These are phyloP conservation scores for Fraxinus platypoda DNA, from an alignment of 305 asterid species.

Conservation along the genomic window DNA sequence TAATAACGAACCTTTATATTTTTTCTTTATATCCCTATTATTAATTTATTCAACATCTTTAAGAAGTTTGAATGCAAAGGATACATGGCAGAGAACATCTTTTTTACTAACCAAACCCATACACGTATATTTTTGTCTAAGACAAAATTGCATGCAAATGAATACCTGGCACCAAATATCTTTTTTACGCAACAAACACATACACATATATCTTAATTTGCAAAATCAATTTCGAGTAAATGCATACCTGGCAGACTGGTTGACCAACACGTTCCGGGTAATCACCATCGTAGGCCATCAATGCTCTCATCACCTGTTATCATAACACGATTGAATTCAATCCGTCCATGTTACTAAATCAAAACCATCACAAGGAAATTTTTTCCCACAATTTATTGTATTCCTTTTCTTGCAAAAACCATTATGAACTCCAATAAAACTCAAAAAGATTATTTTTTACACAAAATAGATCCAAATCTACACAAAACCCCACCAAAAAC, in stretches of 20 bases:
- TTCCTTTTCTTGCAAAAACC: constrained; percentile 11
- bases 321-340: constrained; percentile 2
- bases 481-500: constrained; percentile 16
- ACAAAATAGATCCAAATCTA: constrained; percentile 33
- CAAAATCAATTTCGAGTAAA: constrained; percentile 9
- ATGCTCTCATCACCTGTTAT: constrained; percentile 67
- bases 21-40: neutral
- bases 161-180: neutral
- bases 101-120: neutral
- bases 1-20: neutral
- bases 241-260: constrained; percentile 83
- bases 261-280: constrained; percentile 86
- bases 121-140: neutral
- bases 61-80: neutral
- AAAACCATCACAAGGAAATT: neutral
- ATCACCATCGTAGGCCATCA: constrained; percentile 61
- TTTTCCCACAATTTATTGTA: constrained; percentile 22
- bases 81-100: neutral
- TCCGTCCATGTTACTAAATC: constrained; percentile 20
- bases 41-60: neutral
- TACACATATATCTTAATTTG: neutral
- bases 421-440: constrained; percentile 12
- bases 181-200: neutral
- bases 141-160: neutral
- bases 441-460: constrained; percentile 11